A percentile compares a stretch with the other conserved stretches of the same genome.
Conservation (phyloP, 306 rosid genomes). For the Lotus japonicus region DNA sequence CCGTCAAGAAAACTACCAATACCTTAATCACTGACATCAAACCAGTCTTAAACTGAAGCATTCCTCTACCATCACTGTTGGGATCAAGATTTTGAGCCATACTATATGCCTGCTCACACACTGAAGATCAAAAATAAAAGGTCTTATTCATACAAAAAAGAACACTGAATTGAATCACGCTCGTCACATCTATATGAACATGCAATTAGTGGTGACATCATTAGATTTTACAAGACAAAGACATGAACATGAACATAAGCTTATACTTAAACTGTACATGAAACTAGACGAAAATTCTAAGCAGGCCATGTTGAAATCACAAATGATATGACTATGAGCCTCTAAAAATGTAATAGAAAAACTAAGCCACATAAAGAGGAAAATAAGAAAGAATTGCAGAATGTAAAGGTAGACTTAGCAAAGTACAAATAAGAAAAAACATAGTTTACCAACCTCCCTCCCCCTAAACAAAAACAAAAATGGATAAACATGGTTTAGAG, state of each 20-base stretch:
- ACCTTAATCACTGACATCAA: conserved; percentile 94
- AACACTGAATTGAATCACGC: background rate
- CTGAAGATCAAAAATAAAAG: conserved; percentile 43
- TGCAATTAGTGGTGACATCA: conserved; percentile 17
- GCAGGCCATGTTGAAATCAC: background rate
- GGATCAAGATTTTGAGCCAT: conserved; percentile 97
- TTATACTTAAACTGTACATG: background rate
- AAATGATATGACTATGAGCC: background rate
- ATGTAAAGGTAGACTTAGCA: background rate
- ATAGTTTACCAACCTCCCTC: background rate
- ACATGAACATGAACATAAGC: background rate
- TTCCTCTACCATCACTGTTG: conserved; percentile 81
- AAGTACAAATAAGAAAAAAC: background rate
- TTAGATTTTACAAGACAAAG: background rate
- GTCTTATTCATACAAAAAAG: background rate
- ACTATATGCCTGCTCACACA: conserved; percentile 94
- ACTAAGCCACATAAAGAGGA: background rate
- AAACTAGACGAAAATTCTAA: background rate
- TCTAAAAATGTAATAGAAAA: background rate
- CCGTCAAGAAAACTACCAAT: conserved; percentile 15
- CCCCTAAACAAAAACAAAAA: background rate
- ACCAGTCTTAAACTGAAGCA: conserved; percentile 94
- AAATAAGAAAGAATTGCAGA: background rate
- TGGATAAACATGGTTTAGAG: background rate
- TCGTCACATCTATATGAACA: background rate